A percentile compares a stretch with the other conserved stretches of the same genome.
These are phyloP conservation scores for Cephaloascus fragrans DNA, from an alignment of 805 yeast species.

Conservation along the genomic window DNA sequence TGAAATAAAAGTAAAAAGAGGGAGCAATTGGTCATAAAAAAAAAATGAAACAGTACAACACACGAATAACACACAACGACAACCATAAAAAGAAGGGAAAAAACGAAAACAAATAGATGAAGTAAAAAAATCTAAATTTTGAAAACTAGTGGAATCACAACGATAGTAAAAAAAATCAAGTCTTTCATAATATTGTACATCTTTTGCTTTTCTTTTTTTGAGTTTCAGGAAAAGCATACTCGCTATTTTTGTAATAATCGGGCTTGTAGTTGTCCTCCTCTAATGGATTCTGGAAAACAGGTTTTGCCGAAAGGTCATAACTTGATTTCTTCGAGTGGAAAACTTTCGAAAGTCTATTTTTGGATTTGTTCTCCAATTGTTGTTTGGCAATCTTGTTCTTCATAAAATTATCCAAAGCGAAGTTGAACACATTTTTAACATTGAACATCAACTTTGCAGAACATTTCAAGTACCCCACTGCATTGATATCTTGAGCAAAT, in stretches of 20 bases:
- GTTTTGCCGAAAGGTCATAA: background rate
- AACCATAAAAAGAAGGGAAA: no score
- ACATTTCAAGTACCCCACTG: slow-evolving; percentile 67
- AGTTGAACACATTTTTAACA: slow-evolving; percentile 57
- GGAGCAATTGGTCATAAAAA: no score
- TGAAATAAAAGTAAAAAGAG: no score
- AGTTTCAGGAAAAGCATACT: background rate
- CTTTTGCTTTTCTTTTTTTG: background rate
- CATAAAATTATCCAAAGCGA: slow-evolving; percentile 40
- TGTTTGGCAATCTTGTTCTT: slow-evolving; percentile 10
- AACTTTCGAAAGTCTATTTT: background rate
- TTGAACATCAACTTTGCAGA: slow-evolving; percentile 67
- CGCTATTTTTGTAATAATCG: background rate
- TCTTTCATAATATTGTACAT: background rate
- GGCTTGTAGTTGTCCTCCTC: background rate
- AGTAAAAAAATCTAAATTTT: no score
- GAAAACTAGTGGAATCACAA: no score
- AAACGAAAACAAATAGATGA: no score
- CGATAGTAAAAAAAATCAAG: no score
- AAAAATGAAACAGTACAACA: no score
- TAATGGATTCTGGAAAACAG: background rate
- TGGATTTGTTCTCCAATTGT: background rate
- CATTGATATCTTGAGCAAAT: slow-evolving; percentile 52
- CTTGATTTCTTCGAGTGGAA: slow-evolving; percentile 1
- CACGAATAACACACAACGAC: no score